Evolutionary conservation across 2,329 filamentous ascomycete species (phyloP).

Genomic region (Cercospora beticola): DNA sequence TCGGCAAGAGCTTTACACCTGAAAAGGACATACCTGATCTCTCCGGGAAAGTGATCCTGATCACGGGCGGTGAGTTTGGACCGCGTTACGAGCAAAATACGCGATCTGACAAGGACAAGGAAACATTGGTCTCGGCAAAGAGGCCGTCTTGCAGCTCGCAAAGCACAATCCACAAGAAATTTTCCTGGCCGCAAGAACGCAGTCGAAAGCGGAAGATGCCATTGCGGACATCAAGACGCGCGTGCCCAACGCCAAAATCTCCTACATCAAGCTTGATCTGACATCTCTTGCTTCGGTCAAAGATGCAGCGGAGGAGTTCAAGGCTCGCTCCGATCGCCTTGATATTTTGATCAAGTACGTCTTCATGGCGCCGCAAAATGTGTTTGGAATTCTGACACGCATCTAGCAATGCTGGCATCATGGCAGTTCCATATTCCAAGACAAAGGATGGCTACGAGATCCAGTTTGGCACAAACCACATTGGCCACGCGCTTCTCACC

Average conservation of each 20-base stretch:
- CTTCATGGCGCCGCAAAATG: conserved; percentile 21
- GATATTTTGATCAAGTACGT: conserved; percentile 31
- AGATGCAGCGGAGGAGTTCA: conserved; percentile 44
- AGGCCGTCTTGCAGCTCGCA: conserved; percentile 48
- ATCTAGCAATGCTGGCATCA: conserved; percentile 42
- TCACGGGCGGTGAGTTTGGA: conserved; percentile 27
- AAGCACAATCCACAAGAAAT: conserved; percentile 48
- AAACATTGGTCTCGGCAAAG: conserved; percentile 51
- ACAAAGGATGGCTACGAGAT: conserved; percentile 53
- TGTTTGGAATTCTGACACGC: conserved; percentile 32
- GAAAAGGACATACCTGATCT: conserved; percentile 37
- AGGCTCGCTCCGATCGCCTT: no score
- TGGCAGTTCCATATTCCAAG: conserved; percentile 38
- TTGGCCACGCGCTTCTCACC: conserved; percentile 51
- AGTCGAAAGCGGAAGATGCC: conserved; percentile 44
- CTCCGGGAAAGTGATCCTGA: conserved; percentile 34
- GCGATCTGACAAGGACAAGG: conserved; percentile 23
- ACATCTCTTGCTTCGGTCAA: conserved; percentile 53
- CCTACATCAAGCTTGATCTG: conserved; percentile 52
- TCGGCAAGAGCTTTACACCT: conserved; percentile 32
- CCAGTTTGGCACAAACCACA: conserved; percentile 54
- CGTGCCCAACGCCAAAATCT: conserved; percentile 42
- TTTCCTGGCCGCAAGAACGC: conserved; percentile 49
- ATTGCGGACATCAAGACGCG: conserved; percentile 42
- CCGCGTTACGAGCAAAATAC: not conserved